Evolutionary conservation across 1,284 basidiomycete species (phyloP).

Genomic region (Ustilago hordei): DNA sequence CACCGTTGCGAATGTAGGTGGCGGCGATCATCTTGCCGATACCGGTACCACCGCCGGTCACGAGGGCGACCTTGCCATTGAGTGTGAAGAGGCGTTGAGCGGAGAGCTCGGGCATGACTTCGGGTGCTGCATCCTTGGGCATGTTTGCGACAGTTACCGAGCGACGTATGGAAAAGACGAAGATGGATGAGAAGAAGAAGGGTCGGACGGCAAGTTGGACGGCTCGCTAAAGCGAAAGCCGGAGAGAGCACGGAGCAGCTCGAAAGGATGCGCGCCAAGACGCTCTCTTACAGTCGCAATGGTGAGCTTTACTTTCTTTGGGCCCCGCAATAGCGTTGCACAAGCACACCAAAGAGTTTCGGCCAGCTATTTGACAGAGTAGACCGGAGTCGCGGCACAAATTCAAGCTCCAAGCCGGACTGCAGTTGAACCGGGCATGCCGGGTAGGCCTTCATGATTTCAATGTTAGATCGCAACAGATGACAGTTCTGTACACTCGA

Average conservation of each 20-base stretch:
- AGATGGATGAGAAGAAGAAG: constrained; percentile 1
- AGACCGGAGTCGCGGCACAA: constrained; percentile 8
- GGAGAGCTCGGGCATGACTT: constrained; percentile 73
- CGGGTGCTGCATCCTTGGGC: constrained; percentile 67
- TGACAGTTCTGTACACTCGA: background rate
- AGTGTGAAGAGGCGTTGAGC: constrained; percentile 78
- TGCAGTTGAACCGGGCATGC: constrained; percentile 6
- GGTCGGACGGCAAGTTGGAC: background rate
- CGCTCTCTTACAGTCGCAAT: background rate
- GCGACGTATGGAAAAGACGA: background rate
- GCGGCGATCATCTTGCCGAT: constrained; percentile 77
- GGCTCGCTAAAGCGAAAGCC: constrained; percentile 3
- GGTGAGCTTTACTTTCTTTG: background rate
- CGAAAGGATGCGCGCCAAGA: background rate
- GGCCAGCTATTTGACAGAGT: constrained; percentile 11
- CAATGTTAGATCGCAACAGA: background rate
- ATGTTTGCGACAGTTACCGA: constrained; percentile 22
- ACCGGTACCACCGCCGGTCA: constrained; percentile 77
- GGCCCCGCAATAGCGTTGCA: background rate
- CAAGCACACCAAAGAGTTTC: background rate
- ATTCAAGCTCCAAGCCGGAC: constrained; percentile 1
- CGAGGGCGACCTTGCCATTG: constrained; percentile 78
- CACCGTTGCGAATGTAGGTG: constrained; percentile 83
- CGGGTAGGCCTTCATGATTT: background rate
- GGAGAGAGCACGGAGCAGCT: constrained; percentile 1